Conservation (phyloP, 176 grass and related monocot species). For the Phyllostachys edulis region DNA sequence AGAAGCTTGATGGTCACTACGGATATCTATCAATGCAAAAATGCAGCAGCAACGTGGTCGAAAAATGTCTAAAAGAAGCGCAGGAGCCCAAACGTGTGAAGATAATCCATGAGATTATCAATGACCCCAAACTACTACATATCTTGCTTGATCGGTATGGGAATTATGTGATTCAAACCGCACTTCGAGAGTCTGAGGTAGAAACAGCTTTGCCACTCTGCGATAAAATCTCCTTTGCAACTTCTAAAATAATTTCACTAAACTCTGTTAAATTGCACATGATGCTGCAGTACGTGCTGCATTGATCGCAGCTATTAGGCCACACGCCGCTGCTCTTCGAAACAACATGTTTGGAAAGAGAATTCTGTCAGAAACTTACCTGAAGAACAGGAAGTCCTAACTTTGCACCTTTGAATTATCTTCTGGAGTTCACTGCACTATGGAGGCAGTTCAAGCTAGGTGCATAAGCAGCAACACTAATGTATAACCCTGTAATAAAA, state of each 20-base stretch:
- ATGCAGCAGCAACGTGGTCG: slow-evolving; percentile 75
- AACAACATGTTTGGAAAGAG: slow-evolving; percentile 62
- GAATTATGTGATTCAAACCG: slow-evolving; percentile 80
- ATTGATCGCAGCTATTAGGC: slow-evolving; percentile 44
- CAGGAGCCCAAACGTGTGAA: not conserved
- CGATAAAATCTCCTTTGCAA: not conserved
- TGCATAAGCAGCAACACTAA: not conserved
- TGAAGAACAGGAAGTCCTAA: slow-evolving; percentile 43
- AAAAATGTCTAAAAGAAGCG: slow-evolving; percentile 57
- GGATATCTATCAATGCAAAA: slow-evolving; percentile 63
- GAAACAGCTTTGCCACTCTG: not conserved
- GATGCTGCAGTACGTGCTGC: slow-evolving; percentile 23
- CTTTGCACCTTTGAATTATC: not conserved
- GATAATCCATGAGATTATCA: slow-evolving; percentile 63
- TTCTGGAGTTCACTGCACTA: not conserved
- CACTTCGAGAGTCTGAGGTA: slow-evolving; percentile 50
- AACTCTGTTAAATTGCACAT: slow-evolving; percentile 11
- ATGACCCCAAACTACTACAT: slow-evolving; percentile 41
- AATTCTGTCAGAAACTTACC: slow-evolving; percentile 49
- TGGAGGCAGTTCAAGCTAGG: not conserved
- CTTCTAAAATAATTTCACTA: not conserved
- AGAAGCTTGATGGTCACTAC: slow-evolving; percentile 44
- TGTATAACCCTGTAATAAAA: slow-evolving; percentile 28
- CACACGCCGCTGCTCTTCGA: slow-evolving; percentile 31
- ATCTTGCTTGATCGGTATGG: slow-evolving; percentile 55